Conservation (phyloP, 1,139 yeast species). For the Suhomyces terraborum region DNA sequence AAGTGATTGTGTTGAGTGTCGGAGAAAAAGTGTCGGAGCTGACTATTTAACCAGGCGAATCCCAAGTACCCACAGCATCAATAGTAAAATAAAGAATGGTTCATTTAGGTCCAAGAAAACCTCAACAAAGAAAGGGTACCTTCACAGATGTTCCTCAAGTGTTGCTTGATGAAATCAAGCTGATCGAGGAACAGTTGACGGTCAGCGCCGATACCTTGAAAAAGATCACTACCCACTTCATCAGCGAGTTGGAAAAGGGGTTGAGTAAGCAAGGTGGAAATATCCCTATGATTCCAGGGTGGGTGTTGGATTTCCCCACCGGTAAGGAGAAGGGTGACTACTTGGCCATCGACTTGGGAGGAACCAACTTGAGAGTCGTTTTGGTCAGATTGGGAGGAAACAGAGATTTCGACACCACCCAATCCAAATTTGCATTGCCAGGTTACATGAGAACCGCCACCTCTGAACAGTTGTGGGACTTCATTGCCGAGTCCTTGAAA, state of each 20-base stretch:
- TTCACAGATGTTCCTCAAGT: conserved; percentile 73
- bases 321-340: conserved; percentile 88
- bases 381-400: conserved; percentile 78
- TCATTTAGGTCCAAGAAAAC: conserved; percentile 81
- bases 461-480: conserved; percentile 76
- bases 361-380: conserved; percentile 90
- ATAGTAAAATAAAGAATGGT: conserved; percentile 60
- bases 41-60: neutral
- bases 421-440: conserved; percentile 80
- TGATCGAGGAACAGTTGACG: conserved; percentile 64
- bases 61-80: conserved; percentile 1
- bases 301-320: conserved; percentile 93
- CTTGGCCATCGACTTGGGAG: conserved; percentile 93
- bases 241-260: conserved; percentile 75
- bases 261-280: conserved; percentile 74
- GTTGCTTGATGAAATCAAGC: conserved; percentile 58
- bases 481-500: conserved; percentile 80
- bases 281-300: conserved; percentile 95
- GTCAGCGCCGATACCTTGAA: conserved; percentile 62
- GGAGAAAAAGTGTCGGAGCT: conserved; percentile 2
- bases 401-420: conserved; percentile 77
- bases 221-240: conserved; percentile 63
- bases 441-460: conserved; percentile 73
- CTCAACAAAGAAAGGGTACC: conserved; percentile 81
- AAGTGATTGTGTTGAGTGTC: neutral